phyloP scores from a whole-genome alignment of 1,139 yeast species.

The Candida sp. region DNA sequence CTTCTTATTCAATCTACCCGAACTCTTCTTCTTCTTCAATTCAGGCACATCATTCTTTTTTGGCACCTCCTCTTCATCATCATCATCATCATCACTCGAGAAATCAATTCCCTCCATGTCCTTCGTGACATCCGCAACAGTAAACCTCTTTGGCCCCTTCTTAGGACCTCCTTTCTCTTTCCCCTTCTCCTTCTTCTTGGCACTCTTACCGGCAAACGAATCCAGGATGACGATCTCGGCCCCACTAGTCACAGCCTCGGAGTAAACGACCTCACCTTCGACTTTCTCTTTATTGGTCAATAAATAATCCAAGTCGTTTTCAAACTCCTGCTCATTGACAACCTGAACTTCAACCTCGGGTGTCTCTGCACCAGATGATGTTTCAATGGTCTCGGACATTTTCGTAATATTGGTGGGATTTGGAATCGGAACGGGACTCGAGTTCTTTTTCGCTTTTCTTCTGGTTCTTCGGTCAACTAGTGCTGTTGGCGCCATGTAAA shows the following conservation, averaged over 20 bases:
- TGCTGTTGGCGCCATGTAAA: not conserved
- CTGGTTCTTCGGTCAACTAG: slow-evolving; percentile 6
- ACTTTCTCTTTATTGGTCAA: slow-evolving; percentile 12
- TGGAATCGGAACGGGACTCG: not conserved
- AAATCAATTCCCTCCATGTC: slow-evolving; percentile 29
- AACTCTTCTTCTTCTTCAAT: slow-evolving; percentile 1
- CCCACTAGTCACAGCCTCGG: not conserved
- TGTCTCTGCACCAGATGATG: slow-evolving; percentile 8
- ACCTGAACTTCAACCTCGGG: slow-evolving; percentile 5
- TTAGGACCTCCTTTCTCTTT: not conserved
- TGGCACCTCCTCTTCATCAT: slow-evolving; percentile 9
- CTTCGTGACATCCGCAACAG: slow-evolving; percentile 25
- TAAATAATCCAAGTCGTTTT: slow-evolving; percentile 20
- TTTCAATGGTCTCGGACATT: not conserved
- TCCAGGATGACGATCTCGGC: slow-evolving; percentile 7
- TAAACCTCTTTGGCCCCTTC: slow-evolving; percentile 8
- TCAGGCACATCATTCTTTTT: not conserved
- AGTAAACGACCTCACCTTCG: not conserved
- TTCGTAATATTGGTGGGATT: not conserved
- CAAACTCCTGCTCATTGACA: slow-evolving; percentile 13
- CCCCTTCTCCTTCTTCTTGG: not conserved
- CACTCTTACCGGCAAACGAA: slow-evolving; percentile 2
- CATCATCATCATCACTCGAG: slow-evolving; percentile 30
- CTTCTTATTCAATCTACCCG: slow-evolving; percentile 1
- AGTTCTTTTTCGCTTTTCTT: slow-evolving; percentile 7